A percentile compares a stretch with the other conserved stretches of the same genome.
Conservation (phyloP, 1,284 basidiomycete genomes). For the Leccinum subfulvum region DNA sequence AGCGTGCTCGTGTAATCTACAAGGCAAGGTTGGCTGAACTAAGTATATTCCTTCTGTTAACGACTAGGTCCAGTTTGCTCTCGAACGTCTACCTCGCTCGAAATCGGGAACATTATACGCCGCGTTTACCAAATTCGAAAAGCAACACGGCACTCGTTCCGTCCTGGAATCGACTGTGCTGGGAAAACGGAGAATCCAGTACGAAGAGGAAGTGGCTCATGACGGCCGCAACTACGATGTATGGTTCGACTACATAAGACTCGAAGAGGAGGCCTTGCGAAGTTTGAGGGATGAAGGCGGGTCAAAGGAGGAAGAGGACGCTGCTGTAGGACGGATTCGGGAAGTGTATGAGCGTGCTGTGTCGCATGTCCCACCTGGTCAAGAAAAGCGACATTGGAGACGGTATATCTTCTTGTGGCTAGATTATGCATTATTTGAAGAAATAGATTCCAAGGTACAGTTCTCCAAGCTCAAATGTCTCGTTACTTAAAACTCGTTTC, state of each 20-base stretch:
- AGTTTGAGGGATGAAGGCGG: constrained; percentile 77
- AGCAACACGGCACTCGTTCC: constrained; percentile 90
- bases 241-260: constrained; percentile 95
- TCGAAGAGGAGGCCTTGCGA: constrained; percentile 87
- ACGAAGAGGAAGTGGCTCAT: constrained; percentile 89
- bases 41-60: constrained; percentile 2
- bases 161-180: constrained; percentile 93
- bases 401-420: constrained; percentile 97
- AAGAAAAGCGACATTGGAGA: constrained; percentile 90
- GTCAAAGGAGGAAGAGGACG: constrained; percentile 63
- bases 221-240: constrained; percentile 94
- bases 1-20: constrained; percentile 95
- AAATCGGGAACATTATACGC: constrained; percentile 86
- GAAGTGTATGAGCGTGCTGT: constrained; percentile 97
- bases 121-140: constrained; percentile 96
- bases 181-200: constrained; percentile 95
- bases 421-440: constrained; percentile 96
- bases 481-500: constrained; percentile 8
- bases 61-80: constrained; percentile 68
- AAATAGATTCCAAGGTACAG: constrained; percentile 85
- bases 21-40: constrained; percentile 56
- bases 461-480: not conserved
- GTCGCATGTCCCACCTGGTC: constrained; percentile 90
- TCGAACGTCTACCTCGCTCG: constrained; percentile 86
- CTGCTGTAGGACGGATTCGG: constrained; percentile 65